Percentiles rank a stretch among this genome's conserved stretches.
Conservation (phyloP, 2,329 filamentous ascomycete genomes). For the Sporothrix pseudoabietina region DNA sequence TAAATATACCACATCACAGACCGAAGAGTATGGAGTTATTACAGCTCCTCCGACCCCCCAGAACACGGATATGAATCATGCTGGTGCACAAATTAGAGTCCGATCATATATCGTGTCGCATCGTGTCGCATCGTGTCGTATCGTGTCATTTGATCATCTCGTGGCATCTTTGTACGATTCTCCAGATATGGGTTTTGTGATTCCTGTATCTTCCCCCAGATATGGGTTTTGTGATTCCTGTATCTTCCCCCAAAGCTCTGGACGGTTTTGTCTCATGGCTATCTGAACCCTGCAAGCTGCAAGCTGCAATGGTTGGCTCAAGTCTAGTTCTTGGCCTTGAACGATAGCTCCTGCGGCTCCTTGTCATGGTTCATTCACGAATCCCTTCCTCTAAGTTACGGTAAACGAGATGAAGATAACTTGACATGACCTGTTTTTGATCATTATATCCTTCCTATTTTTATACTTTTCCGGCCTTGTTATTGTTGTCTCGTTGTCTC, state of each 20-base stretch:
- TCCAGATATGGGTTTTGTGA: background rate
- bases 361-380: background rate
- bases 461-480: background rate
- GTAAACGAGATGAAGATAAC: background rate
- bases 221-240: background rate
- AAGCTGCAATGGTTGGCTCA: background rate
- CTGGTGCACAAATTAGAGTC: background rate
- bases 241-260: background rate
- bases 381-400: background rate
- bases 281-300: background rate
- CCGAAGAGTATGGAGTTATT: too few relatives aligned
- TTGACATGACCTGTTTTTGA: background rate
- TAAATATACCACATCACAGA: too few relatives aligned
- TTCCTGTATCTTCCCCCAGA: background rate
- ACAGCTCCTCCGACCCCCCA: too few relatives aligned
- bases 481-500: background rate
- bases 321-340: background rate
- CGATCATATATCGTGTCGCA: background rate
- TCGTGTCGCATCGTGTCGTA: too few relatives aligned
- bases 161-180: background rate
- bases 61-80: too few relatives aligned
- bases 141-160: background rate
- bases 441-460: background rate
- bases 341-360: background rate
- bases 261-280: too few relatives aligned